These are phyloP conservation scores for Aspergillus pseudoglaucus DNA, from an alignment of 2,329 filamentous ascomycete genomes.

Conservation along the genomic window DNA sequence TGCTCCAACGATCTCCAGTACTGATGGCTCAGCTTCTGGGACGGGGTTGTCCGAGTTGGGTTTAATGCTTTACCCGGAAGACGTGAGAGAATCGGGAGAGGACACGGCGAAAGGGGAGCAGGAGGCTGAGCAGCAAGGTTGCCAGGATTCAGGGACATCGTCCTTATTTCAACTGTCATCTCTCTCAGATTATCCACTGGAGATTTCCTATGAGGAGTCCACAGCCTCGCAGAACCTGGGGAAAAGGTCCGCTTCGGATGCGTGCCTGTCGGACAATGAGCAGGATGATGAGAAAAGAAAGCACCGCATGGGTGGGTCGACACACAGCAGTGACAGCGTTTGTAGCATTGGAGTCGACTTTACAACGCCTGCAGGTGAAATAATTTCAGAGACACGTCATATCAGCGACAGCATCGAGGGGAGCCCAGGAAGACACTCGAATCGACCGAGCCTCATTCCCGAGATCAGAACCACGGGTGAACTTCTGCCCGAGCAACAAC, in stretches of 20 bases:
- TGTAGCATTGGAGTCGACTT: background rate
- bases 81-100: background rate
- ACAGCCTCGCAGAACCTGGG: conserved; percentile 6
- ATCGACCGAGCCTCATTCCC: background rate
- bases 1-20: background rate
- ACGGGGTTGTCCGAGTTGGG: background rate
- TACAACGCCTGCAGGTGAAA: background rate
- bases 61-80: background rate
- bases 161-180: too few relatives aligned
- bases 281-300: background rate
- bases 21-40: background rate
- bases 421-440: background rate
- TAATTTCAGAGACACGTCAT: too few relatives aligned
- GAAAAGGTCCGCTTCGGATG: conserved; percentile 23
- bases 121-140: too few relatives aligned
- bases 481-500: background rate
- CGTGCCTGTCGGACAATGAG: conserved; percentile 21
- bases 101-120: background rate
- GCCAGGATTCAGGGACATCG: too few relatives aligned
- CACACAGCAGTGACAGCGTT: background rate
- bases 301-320: background rate
- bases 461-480: background rate
- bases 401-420: background rate
- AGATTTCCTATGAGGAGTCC: too few relatives aligned
- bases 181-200: too few relatives aligned